Evolutionary conservation across 2,329 filamentous ascomycete genomes (phyloP), one percentile per base, ranked within the genome.

Genomic region (Fusarium acutatum): DNA sequence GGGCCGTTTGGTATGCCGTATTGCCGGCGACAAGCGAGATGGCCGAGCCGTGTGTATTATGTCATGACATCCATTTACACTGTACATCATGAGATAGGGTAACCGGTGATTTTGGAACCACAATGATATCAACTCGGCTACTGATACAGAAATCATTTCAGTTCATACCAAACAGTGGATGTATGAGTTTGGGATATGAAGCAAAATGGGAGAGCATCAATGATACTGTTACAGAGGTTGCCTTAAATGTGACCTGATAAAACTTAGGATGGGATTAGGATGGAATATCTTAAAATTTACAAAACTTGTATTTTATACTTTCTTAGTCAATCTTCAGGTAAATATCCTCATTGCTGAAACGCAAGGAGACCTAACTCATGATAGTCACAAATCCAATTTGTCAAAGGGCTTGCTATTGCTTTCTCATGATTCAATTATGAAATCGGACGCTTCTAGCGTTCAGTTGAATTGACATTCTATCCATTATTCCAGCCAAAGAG

Each of bases 21-120:
- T 72, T 68, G 69, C 76, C 76, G 73, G 63, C 40, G 64, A 69
- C 75, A 78, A 78, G 76, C 76, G 76, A 76, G 60, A 71, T 69
- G 63, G 64, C 44, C 30, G 64, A 50, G 17, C 76, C 62, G 76
- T 78, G 75, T 60, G 69, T 41, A 52, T 64, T 70, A 35, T 64
- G 49, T 66, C 69, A 61, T 71, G 72, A 59, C 43, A 43, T 24
- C 37, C 24, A 32, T 58, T 53, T 34, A n/a, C 65, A 73, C 71
- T 73, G 71, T 73, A 34, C 24, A 69, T 73, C 56, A 62, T 74
- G 67, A 57, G 62, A 73, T 41, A 59, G 52, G 64, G 41, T 65
- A 66, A 38, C 26, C 22, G 26, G 13, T 20, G 8, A 17, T 18
- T n/a, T 6, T 1, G 8, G 3, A 52, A 17, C 18, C 14, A 26